phyloP scores from a whole-genome alignment of 2,329 filamentous ascomycete genomes.

The Verticillium isaacii region DNA sequence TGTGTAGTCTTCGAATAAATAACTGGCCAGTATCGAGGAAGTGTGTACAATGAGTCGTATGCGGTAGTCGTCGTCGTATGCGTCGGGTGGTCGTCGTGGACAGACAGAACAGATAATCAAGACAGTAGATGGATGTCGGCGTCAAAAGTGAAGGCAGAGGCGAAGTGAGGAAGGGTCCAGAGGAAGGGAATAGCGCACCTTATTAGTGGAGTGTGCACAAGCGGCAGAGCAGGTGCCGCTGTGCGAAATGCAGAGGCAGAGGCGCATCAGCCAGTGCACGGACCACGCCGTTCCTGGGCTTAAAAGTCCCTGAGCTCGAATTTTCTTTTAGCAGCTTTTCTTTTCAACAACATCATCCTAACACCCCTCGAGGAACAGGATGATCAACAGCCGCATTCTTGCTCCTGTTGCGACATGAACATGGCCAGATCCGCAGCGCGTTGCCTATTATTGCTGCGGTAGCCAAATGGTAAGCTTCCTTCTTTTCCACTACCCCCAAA shows the following conservation, averaged over 20 bases:
- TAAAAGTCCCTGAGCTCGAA: conserved; percentile 1
- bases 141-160: not conserved
- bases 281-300: not conserved
- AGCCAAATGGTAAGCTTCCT: conserved; percentile 11
- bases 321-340: not conserved
- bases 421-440: not conserved
- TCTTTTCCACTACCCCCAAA: not conserved
- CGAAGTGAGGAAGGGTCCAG: not conserved
- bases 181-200: not conserved
- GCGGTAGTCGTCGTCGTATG: not conserved
- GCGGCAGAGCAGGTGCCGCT: not conserved
- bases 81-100: no score
- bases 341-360: not conserved
- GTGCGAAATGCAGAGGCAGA: not conserved
- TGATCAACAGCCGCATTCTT: not conserved
- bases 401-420: not conserved
- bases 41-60: not conserved
- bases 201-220: not conserved
- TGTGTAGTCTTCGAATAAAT: no score
- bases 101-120: no score
- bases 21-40: no score
- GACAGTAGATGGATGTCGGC: not conserved
- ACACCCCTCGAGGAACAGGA: not conserved
- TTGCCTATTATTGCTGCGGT: not conserved
- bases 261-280: not conserved